Evolutionary conservation across 225 moss, liverwort and hornwort genomes (phyloP), one percentile per base, ranked within the genome.

Genomic region (Anthoceros angustus): DNA sequence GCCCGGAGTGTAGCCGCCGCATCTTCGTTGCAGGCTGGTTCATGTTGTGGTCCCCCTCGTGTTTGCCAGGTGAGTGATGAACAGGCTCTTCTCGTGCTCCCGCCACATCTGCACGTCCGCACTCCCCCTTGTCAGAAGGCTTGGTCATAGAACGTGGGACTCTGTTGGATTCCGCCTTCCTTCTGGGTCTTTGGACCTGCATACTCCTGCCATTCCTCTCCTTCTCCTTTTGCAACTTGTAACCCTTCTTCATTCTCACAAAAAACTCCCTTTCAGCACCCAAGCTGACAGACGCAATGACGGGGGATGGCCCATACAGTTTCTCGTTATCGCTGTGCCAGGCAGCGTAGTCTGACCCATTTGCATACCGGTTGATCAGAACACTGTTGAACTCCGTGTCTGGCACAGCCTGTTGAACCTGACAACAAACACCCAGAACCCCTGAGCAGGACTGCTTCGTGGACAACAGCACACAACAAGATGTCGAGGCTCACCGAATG

Each of bases 241-340:
- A 55, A 55, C 55, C 14, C 55, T 55, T 55, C 55, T 55, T 55
- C 55, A 55, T 55, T 55, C 55, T 55, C 55, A 55, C 55, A 18
- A 55, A n/a, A 55, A 55, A 55, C 8, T 55, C 55, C 55, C 55
- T 18, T 55, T 55, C 55, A n/a, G 18, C 23, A n/a, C 55, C 55
- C 1, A 55, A 11, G 55, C 55, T 55, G 14, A 55, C 55, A 9
- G 55, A 55, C 7, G 55, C 55, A 55, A 55, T 55, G 55, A 55
- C n/a, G 0, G 55, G 55, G 4, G 55, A 55, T 7, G 55, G 55
- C 1, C 55, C 55, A 55, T 55, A 55, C 7, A 55, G 14, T 15
- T 20, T 55, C 55, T 55, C 55, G n/a, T 55, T 55, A 15, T 55
- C 55, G 14, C 55, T 55, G 14, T 55, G 55, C 55, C 55, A 55